Base-by-base conservation (phyloP, 106 monocot genomes). In the Gastrodia elata region DNA sequence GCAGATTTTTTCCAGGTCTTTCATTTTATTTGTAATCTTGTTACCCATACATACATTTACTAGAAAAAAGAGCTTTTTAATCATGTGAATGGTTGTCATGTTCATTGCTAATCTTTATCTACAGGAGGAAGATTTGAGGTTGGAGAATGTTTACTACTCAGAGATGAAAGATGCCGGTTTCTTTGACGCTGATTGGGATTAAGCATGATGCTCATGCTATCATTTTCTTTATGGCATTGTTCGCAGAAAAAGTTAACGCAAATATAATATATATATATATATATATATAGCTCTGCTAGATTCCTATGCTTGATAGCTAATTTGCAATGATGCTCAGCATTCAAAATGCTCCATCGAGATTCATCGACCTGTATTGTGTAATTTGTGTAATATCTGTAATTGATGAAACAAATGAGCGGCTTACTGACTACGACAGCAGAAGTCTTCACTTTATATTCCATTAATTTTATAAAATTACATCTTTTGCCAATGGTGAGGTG, bases 101-200 rank as follows among this genome's bases (percentile, higher is more conserved):
- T 67, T 20, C 18, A 36, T 67, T n/a, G n/a, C n/a, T 7, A 35
- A 36, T 18, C 67, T 20, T 35, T 20, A 67, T 67, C 67, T 78
- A 27, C 57, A 95, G 95, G 95, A 96, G 84, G 95, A 96, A 67
- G 89, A 96, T 77, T 22, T 89, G 77, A 73, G 89, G 11, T 80
- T 92, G 40, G 95, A 96, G 77, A 96, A 90, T 77, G 89, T 92
- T 14, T 96, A 96, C 70, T 96, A 96, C 77, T 87, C 95, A 0
- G 95, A 96, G 80, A 96, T 96, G 95, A 96, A 92, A 74, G 95
- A 96, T 86, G 92, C 92, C 26, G 95, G 95, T 52, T 96, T 96
- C 78, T 96, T 96, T 57, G 92, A 96, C 74, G 85, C 85, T 70
- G 95, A 96, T 73, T 96, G 92, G 95, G 95, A 96, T 10, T 96